These are phyloP conservation scores for Teratosphaeria gauchensis DNA, from an alignment of 2,329 filamentous ascomycete species.

Conservation along the genomic window DNA sequence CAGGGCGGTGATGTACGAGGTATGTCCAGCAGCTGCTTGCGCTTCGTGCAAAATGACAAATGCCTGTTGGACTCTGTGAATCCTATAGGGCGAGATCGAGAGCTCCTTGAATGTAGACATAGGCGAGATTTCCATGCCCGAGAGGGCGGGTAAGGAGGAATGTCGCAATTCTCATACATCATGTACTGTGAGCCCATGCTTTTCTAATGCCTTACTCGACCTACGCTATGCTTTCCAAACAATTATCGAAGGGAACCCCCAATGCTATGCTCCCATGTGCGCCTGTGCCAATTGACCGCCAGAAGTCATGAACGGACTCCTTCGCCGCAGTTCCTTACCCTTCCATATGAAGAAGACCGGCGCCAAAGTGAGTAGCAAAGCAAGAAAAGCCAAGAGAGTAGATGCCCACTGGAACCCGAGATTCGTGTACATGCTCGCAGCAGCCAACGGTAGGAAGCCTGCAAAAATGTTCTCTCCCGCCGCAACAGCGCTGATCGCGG, in stretches of 20 bases:
- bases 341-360: constrained; percentile 35
- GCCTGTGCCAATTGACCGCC: not conserved
- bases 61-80: too few species aligned
- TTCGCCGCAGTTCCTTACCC: constrained; percentile 22
- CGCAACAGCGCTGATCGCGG: constrained; percentile 39
- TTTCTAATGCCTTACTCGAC: not conserved
- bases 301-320: constrained; percentile 25
- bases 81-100: too few species aligned
- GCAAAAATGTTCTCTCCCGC: constrained; percentile 42
- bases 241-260: not conserved
- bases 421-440: constrained; percentile 38
- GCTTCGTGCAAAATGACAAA: too few species aligned
- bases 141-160: too few species aligned
- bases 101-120: too few species aligned
- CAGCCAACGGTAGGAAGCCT: constrained; percentile 39
- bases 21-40: too few species aligned
- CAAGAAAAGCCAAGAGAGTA: constrained; percentile 36
- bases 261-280: not conserved
- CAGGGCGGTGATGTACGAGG: too few species aligned
- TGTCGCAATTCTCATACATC: not conserved
- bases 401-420: constrained; percentile 43
- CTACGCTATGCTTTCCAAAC: not conserved
- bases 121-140: too few species aligned
- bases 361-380: constrained; percentile 34
- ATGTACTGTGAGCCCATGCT: not conserved